Evolutionary conservation across 2,329 filamentous ascomycete species (phyloP).

Genomic region (Penicillium rolfsii): DNA sequence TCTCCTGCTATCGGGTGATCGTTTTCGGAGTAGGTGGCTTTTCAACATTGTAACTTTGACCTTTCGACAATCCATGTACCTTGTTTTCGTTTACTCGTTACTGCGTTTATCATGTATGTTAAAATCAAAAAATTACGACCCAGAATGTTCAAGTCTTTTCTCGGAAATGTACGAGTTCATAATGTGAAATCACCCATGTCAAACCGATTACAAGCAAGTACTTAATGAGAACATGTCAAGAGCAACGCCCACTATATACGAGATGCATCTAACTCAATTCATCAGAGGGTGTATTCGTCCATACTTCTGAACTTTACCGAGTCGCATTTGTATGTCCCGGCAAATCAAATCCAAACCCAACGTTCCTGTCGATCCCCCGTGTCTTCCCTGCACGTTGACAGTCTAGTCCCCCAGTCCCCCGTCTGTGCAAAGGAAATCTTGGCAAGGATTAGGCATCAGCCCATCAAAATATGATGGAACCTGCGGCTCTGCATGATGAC

Average conservation of each 20-base stretch:
- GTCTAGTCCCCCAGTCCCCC: neutral
- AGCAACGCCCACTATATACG: no score
- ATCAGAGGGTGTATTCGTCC: no score
- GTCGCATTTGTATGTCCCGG: neutral
- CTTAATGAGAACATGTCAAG: no score
- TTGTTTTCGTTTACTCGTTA: slow-evolving; percentile 23
- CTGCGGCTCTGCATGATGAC: neutral
- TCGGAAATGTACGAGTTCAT: neutral
- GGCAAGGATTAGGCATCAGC: neutral
- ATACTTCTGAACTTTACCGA: no score
- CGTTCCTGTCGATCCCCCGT: slow-evolving; percentile 30
- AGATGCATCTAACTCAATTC: no score
- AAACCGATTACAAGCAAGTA: no score
- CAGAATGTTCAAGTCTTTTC: no score
- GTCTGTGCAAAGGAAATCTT: neutral
- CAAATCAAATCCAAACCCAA: neutral
- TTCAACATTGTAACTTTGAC: slow-evolving; percentile 23
- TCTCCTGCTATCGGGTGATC: slow-evolving; percentile 20
- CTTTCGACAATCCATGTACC: slow-evolving; percentile 30
- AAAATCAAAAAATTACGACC: no score
- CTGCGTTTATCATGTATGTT: neutral
- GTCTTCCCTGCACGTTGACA: slow-evolving; percentile 6
- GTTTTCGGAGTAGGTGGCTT: slow-evolving; percentile 23
- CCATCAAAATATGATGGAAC: neutral
- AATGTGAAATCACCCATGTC: no score